Conservation (phyloP, 352 stramenopile genomes). For the Globisporangium okanoganense region DNA sequence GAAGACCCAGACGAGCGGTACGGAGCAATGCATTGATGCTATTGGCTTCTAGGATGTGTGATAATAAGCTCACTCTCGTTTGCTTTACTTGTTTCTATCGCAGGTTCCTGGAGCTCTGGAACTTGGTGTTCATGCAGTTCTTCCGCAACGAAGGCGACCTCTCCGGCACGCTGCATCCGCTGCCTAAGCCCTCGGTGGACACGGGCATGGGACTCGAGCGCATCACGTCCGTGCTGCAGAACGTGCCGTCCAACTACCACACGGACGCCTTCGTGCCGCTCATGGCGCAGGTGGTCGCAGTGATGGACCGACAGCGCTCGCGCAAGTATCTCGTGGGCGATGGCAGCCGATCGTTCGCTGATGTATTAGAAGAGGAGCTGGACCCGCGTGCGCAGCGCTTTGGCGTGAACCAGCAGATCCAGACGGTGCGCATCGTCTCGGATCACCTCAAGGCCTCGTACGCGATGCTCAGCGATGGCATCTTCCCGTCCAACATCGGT, state of each 20-base stretch:
- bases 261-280: conserved; percentile 95
- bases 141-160: conserved; percentile 82
- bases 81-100: conserved; percentile 6
- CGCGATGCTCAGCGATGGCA: conserved; percentile 91
- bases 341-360: conserved; percentile 24
- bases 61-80: conserved; percentile 20
- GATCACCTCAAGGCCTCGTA: conserved; percentile 96
- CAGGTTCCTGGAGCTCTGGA: conserved; percentile 94
- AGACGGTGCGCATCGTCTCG: conserved; percentile 87
- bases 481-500: conserved; percentile 94
- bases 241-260: conserved; percentile 95
- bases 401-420: conserved; percentile 47
- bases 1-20: conserved; percentile 70
- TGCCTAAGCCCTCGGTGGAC: conserved; percentile 93
- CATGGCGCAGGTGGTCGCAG: conserved; percentile 39
- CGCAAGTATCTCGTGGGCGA: neutral
- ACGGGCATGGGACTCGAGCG: conserved; percentile 97
- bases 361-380: conserved; percentile 40
- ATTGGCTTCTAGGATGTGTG: conserved; percentile 42
- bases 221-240: conserved; percentile 93
- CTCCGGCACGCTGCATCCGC: conserved; percentile 54
- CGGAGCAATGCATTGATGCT: conserved; percentile 30
- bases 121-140: conserved; percentile 98
- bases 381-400: conserved; percentile 41
- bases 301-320: conserved; percentile 38